A percentile compares a stretch with the other conserved stretches of the same genome.
phyloP scores from a whole-genome alignment of 2,329 filamentous ascomycete species.

The Claviceps capensis region DNA sequence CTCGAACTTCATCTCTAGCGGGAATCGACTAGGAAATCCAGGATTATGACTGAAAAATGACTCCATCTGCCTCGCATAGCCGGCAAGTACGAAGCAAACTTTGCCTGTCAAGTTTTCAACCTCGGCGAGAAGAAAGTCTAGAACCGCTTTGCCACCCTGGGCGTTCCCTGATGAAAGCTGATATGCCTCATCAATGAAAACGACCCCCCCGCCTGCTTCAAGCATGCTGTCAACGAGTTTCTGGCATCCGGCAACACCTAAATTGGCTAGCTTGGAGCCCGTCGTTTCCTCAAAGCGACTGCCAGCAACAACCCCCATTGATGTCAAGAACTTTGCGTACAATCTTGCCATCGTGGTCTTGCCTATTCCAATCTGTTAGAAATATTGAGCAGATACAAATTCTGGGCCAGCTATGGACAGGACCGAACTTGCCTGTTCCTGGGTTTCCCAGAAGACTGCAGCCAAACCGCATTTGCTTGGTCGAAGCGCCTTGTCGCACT shows the following conservation, averaged over 20 bases:
- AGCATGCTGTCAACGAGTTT: slow-evolving; percentile 34
- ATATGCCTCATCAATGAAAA: slow-evolving; percentile 73
- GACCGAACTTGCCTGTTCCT: slow-evolving; percentile 44
- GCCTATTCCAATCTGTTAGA: slow-evolving; percentile 10
- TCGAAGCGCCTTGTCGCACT: slow-evolving; percentile 40
- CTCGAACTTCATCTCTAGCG: slow-evolving; percentile 48
- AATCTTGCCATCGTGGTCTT: slow-evolving; percentile 66
- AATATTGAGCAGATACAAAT: neutral
- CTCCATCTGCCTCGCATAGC: slow-evolving; percentile 65
- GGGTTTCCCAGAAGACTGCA: slow-evolving; percentile 57
- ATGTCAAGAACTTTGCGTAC: slow-evolving; percentile 51
- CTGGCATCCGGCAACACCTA: slow-evolving; percentile 45
- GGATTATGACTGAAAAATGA: slow-evolving; percentile 62
- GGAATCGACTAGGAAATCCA: slow-evolving; percentile 56
- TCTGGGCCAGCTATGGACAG: neutral
- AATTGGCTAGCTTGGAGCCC: slow-evolving; percentile 49
- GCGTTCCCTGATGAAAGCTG: slow-evolving; percentile 50
- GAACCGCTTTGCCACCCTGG: slow-evolving; percentile 42
- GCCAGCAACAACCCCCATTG: slow-evolving; percentile 49
- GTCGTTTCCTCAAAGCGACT: slow-evolving; percentile 50
- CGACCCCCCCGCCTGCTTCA: slow-evolving; percentile 47
- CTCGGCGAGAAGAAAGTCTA: slow-evolving; percentile 60
- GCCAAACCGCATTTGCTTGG: slow-evolving; percentile 46
- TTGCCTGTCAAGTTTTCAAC: slow-evolving; percentile 59
- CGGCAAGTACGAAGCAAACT: slow-evolving; percentile 58